Base-by-base conservation (phyloP, 2,329 filamentous ascomycete genomes). In the Diaporthe sp. region DNA sequence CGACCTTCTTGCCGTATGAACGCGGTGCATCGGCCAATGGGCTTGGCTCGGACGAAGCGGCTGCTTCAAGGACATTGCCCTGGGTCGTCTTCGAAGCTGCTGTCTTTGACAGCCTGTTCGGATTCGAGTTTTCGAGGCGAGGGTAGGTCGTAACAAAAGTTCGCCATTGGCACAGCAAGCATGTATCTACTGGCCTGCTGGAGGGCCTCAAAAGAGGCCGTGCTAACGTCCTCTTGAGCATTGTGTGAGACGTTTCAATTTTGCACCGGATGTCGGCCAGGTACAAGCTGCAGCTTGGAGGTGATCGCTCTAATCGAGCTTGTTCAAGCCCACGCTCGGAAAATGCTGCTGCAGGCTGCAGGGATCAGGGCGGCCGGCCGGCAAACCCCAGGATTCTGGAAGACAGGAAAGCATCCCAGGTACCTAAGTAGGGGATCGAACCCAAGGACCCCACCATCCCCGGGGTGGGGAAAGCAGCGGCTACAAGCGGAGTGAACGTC, bases 1-100 rank as follows among this genome's bases (percentile, higher is more conserved):
- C 84, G 39, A 88, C 80, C 22, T 87, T 86, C 82, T 88, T 89
- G 80, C 92, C 92, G 78, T 92, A 92, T 39, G 88, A 86, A 77
- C 90, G 86, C 15, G 91, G 91, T 8, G 91, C 91, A 76, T 91
- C 84, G 79, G 89, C 90, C 51, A 92, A 84, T 8, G 87, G 84
- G 22, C 87, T 86, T 49, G 88, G 78, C 55, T 79, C 73, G 39
- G 70, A 72, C 51, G 22, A 72, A 28, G 65, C 60, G 34, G 77
- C 15, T 42, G 67, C 31, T 58, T 60, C 75, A 25, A 76, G 53
- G 51, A 70, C 31, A n/a, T 72, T n/a, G 61, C 37, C 68, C 79
- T 81, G 15, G 73, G 77, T 74, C 71, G 78, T 51, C 68, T 74
- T 73, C 63, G 77, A 75, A 42, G 74, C 75, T 39, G 51, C 77